These are phyloP conservation scores for Elaphomyces granulatus DNA, from an alignment of 495 filamentous ascomycete species.

Conservation along the genomic window DNA sequence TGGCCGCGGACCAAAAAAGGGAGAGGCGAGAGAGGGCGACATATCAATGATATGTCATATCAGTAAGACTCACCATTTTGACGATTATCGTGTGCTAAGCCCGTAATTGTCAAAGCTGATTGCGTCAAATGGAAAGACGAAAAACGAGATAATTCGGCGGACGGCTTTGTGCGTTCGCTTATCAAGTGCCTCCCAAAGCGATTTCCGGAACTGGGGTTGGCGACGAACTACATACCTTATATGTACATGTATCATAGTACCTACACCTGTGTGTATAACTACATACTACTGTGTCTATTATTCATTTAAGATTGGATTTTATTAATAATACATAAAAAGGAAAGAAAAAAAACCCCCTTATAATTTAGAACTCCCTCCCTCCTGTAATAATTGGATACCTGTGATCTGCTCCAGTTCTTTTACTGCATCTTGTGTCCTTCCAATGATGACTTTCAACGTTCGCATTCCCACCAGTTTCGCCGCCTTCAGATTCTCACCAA, in stretches of 20 bases:
- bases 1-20: conserved; percentile 9
- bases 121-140: conserved; percentile 17
- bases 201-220: too few relatives aligned
- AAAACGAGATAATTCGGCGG: conserved; percentile 20
- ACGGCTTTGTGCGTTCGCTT: conserved; percentile 27
- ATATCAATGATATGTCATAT: conserved; percentile 14
- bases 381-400: conserved; percentile 40
- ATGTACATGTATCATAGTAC: too few relatives aligned
- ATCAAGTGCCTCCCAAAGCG: too few relatives aligned
- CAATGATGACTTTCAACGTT: conserved; percentile 73
- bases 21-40: neutral
- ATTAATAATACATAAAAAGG: too few relatives aligned
- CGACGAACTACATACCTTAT: conserved; percentile 3
- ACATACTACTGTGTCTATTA: neutral
- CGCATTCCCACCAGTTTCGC: conserved; percentile 61
- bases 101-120: conserved; percentile 22
- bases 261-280: too few relatives aligned
- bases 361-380: conserved; percentile 24
- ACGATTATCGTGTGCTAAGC: conserved; percentile 26
- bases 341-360: too few relatives aligned
- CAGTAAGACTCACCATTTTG: conserved; percentile 36
- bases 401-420: conserved; percentile 47
- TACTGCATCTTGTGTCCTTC: conserved; percentile 62
- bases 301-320: neutral
- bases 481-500: conserved; percentile 80